Evolutionary conservation across 2,329 filamentous ascomycete genomes (phyloP).

Genomic region (Pyricularia sp.): DNA sequence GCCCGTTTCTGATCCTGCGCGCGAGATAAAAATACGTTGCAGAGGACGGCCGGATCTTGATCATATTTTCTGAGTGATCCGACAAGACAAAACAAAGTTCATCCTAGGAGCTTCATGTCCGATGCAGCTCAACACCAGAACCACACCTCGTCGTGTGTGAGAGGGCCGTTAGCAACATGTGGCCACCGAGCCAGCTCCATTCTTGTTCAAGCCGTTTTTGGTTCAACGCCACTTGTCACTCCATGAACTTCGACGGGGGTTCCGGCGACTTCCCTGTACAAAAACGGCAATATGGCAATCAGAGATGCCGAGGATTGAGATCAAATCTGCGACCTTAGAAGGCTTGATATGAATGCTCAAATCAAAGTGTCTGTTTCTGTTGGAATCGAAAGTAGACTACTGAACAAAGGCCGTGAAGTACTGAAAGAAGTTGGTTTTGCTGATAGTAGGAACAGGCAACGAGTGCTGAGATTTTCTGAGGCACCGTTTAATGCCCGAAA

Average conservation of each 20-base stretch:
- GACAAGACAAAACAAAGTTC: background rate
- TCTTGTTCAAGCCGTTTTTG: background rate
- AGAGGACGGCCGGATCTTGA: background rate
- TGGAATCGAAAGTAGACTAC: background rate
- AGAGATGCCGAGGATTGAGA: background rate
- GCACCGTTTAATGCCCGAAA: background rate
- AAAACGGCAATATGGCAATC: background rate
- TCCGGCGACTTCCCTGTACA: background rate
- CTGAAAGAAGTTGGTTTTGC: background rate
- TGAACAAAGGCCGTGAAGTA: background rate
- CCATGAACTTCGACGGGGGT: background rate
- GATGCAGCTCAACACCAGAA: background rate
- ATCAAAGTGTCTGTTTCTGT: background rate
- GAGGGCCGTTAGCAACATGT: background rate
- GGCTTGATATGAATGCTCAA: background rate
- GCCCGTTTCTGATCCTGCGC: background rate
- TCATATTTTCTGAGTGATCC: background rate
- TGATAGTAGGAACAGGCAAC: background rate
- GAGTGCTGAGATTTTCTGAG: background rate
- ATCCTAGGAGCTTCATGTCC: background rate
- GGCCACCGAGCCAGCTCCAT: background rate
- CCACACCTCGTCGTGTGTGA: no score
- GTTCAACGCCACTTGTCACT: background rate
- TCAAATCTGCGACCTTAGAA: background rate
- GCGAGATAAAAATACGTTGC: background rate